Evolutionary conservation across 2,329 filamentous ascomycete species (phyloP).

Genomic region (Epichloe glyceriae): DNA sequence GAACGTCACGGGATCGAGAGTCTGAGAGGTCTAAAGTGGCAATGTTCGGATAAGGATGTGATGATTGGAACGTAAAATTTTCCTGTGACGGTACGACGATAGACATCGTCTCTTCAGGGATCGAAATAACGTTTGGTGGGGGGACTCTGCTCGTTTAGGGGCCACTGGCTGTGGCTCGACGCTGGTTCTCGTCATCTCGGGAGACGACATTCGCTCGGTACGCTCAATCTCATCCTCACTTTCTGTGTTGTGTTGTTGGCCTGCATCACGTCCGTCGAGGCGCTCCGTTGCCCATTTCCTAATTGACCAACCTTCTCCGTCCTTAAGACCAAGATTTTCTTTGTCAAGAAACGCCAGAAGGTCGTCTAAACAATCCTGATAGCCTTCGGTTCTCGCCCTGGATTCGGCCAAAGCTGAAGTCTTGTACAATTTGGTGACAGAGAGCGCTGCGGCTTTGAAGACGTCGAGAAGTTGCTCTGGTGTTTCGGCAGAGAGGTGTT

Average conservation of each 20-base stretch:
- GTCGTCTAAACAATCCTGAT: slow-evolving; percentile 89
- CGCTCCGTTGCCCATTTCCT: slow-evolving; percentile 56
- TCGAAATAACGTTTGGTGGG: slow-evolving; percentile 13
- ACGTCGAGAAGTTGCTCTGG: slow-evolving; percentile 65
- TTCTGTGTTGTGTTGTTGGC: slow-evolving; percentile 41
- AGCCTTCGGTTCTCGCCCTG: slow-evolving; percentile 66
- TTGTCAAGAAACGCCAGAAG: slow-evolving; percentile 75
- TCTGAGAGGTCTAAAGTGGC: slow-evolving; percentile 49
- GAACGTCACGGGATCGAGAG: slow-evolving; percentile 27
- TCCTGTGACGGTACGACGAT: slow-evolving; percentile 43
- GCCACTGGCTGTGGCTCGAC: slow-evolving; percentile 23
- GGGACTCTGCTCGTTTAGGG: slow-evolving; percentile 15
- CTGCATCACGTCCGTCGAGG: slow-evolving; percentile 47
- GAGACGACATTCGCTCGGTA: slow-evolving; percentile 44
- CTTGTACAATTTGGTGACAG: slow-evolving; percentile 94
- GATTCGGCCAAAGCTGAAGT: slow-evolving; percentile 68
- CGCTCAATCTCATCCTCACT: slow-evolving; percentile 60
- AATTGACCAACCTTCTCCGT: slow-evolving; percentile 60
- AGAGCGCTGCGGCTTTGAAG: slow-evolving; percentile 85
- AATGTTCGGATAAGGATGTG: slow-evolving; percentile 46
- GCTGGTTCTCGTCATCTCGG: slow-evolving; percentile 39
- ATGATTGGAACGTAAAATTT: slow-evolving; percentile 57
- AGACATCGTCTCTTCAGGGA: slow-evolving; percentile 20
- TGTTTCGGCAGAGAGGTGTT: slow-evolving; percentile 23
- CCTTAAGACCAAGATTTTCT: slow-evolving; percentile 62